Base-by-base conservation (phyloP, 768 basidiomycete species). In the Leucogyrophana mollusca region DNA sequence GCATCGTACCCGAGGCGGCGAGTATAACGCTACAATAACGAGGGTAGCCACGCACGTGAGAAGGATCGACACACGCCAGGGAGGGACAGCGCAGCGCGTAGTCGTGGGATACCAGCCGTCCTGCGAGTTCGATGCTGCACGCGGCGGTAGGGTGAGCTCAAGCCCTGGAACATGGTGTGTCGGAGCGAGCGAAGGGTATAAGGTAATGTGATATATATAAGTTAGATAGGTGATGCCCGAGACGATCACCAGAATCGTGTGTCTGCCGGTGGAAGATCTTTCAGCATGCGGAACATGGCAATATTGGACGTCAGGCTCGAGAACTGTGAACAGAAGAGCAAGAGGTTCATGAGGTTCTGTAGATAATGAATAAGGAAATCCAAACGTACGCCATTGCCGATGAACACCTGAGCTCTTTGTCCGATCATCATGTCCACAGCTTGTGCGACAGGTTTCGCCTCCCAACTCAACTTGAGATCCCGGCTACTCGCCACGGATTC, bases 341-440 rank as follows among this genome's bases (percentile, higher is more conserved):
- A n/a, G n/a, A 32, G n/a, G 8, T 22, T 16, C 22, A 11, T 33
- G 9, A 37, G 13, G 9, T 13, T n/a, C 1, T 13, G 14, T 20
- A 3, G 17, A 24, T 14, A 17, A 16, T 43, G 25, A 56, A 40
- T 36, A 22, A 16, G 24, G 6, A 6, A 30, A 4, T 7, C 16
- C n/a, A 22, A 45, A 13, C 82, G 53, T 56, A 83, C 84, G 47
- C 85, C 86, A 56, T 87, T 88, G 7, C 86, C 86, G 34, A 88
- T 66, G 50, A 87, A 79, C 46, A 80, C 71, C 53, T 83, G 77
- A 1, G 84, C 83, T 42, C 80, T 65, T 56, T 80, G 70, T 10
- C 74, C 85, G 34, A 87, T 74, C 52, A 82, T 69, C 84, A 87
- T 86, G 61, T 88, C 86, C 55, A 83, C 61, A 3, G 79, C 74